These are phyloP conservation scores for Ophiostoma novo-ulmi DNA, from an alignment of 2,329 filamentous ascomycete species.

Conservation along the genomic window DNA sequence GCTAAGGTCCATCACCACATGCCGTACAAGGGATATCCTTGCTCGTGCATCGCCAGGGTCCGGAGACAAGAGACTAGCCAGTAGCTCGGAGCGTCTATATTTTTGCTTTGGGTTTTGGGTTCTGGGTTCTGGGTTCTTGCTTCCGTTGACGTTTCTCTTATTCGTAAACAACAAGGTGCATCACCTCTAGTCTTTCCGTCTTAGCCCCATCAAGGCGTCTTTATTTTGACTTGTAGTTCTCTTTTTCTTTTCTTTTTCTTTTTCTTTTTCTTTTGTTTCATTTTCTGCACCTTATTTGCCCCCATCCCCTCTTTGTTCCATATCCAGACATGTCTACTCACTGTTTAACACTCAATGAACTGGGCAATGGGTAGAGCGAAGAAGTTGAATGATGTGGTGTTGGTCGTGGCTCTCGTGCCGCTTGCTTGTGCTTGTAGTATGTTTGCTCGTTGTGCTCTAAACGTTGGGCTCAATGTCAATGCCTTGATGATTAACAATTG, in stretches of 20 bases:
- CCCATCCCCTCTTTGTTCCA: neutral
- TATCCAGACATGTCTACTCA: neutral
- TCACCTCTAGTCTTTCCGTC: neutral
- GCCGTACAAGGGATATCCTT: constrained; percentile 15
- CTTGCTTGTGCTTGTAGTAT: neutral
- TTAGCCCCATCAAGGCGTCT: neutral
- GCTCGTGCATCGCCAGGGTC: constrained; percentile 16
- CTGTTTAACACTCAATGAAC: neutral
- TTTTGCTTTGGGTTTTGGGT: neutral
- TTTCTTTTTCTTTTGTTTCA: neutral
- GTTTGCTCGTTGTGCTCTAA: neutral
- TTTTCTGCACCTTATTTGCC: no score
- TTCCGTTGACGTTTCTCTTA: neutral
- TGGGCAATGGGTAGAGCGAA: neutral
- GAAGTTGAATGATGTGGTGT: neutral
- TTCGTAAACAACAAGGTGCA: neutral
- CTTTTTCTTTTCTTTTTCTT: neutral
- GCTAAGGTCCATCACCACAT: neutral
- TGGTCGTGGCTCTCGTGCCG: neutral
- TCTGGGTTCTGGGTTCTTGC: neutral
- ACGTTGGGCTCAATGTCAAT: neutral
- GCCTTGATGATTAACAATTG: neutral
- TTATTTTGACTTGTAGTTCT: neutral
- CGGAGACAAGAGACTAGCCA: constrained; percentile 2
- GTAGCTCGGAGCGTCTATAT: neutral